Conservation (phyloP, 805 yeast genomes). For the Kodamaea neixiangensis region DNA sequence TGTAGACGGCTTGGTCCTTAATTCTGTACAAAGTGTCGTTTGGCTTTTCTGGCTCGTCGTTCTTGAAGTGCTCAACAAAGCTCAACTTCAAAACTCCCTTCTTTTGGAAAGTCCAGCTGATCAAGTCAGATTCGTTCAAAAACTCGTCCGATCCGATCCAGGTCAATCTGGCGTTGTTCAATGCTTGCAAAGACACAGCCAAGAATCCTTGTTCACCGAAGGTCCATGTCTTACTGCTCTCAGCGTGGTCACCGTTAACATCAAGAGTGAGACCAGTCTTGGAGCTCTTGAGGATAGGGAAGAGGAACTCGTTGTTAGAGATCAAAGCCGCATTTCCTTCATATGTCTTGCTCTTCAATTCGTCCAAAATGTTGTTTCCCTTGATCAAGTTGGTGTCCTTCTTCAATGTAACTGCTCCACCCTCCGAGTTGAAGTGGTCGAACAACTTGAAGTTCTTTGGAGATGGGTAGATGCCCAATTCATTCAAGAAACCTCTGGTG, state of each 20-base stretch:
- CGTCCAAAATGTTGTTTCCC: slow-evolving; percentile 13
- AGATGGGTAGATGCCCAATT: slow-evolving; percentile 81
- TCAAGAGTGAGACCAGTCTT: slow-evolving; percentile 60
- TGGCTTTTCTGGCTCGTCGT: slow-evolving; percentile 43
- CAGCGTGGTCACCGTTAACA: slow-evolving; percentile 39
- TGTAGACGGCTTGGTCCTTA: slow-evolving; percentile 65
- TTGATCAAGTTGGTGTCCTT: slow-evolving; percentile 28
- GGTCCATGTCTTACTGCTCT: slow-evolving; percentile 63
- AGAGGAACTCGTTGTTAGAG: slow-evolving; percentile 63
- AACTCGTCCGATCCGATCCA: slow-evolving; percentile 78
- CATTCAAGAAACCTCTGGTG: slow-evolving; percentile 65
- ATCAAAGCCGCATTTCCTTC: slow-evolving; percentile 70
- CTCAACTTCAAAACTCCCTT: slow-evolving; percentile 61
- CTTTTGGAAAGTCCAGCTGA: slow-evolving; percentile 74
- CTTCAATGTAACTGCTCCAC: slow-evolving; percentile 25
- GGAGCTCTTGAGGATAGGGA: slow-evolving; percentile 72
- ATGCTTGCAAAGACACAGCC: slow-evolving; percentile 77
- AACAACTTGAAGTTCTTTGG: slow-evolving; percentile 66
- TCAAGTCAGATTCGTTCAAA: slow-evolving; percentile 34
- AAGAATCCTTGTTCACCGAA: slow-evolving; percentile 77
- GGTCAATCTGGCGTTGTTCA: slow-evolving; percentile 70
- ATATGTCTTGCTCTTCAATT: slow-evolving; percentile 15
- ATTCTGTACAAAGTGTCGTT: slow-evolving; percentile 61
- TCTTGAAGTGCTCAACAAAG: slow-evolving; percentile 55
- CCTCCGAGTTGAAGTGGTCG: slow-evolving; percentile 60